Evolutionary conservation across 1,284 basidiomycete genomes (phyloP).

Genomic region (Leccinum variabile): DNA sequence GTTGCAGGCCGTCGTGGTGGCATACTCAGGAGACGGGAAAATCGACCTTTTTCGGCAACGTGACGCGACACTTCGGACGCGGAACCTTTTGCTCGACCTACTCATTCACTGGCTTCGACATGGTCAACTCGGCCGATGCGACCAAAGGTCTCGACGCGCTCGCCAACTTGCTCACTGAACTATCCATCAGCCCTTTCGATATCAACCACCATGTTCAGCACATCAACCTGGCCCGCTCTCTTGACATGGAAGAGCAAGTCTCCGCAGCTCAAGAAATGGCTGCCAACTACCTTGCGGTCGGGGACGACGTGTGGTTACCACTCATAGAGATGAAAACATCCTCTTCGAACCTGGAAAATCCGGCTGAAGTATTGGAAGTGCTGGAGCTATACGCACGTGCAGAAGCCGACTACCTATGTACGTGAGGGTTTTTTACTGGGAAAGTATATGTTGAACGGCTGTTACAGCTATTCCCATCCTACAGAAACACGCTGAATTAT

Average conservation of each 20-base stretch:
- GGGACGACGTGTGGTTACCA: slow-evolving; percentile 67
- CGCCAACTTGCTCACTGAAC: slow-evolving; percentile 52
- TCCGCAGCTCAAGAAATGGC: slow-evolving; percentile 67
- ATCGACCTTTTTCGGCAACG: background rate
- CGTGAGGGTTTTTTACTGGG: slow-evolving; percentile 34
- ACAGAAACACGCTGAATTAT: slow-evolving; percentile 66
- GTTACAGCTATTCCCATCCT: slow-evolving; percentile 69
- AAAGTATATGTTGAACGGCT: slow-evolving; percentile 14
- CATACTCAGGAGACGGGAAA: background rate
- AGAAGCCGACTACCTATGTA: slow-evolving; percentile 81
- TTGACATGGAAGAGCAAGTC: slow-evolving; percentile 50
- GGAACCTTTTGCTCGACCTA: background rate
- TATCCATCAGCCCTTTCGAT: slow-evolving; percentile 62
- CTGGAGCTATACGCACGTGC: slow-evolving; percentile 68
- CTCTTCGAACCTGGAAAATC: slow-evolving; percentile 47
- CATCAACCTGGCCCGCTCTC: slow-evolving; percentile 55
- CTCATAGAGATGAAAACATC: slow-evolving; percentile 56
- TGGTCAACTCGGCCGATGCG: slow-evolving; percentile 36
- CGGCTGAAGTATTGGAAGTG: slow-evolving; percentile 54
- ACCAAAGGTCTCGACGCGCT: slow-evolving; percentile 56
- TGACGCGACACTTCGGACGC: background rate
- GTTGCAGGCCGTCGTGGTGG: no score
- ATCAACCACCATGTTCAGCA: slow-evolving; percentile 61
- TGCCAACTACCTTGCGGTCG: slow-evolving; percentile 58
- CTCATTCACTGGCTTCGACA: slow-evolving; percentile 2